A percentile compares a stretch with the other conserved stretches of the same genome.
Evolutionary conservation across 345 rosid species (phyloP).

Genomic region (Streptanthus diversifolius): DNA sequence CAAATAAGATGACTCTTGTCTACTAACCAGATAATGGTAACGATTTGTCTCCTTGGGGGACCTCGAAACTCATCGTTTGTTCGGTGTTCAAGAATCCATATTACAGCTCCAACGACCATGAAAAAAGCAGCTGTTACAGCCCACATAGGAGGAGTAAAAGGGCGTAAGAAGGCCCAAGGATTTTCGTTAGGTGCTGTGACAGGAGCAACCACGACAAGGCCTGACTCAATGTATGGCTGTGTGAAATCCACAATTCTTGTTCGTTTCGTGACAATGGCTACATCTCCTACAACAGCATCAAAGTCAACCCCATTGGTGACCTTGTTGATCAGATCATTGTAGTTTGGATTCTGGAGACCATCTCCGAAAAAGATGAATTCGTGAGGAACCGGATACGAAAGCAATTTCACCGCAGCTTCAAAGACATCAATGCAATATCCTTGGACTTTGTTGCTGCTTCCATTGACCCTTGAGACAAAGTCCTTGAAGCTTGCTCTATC

Average conservation of each 20-base stretch:
- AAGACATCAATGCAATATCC: conserved; percentile 90
- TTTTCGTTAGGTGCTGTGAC: conserved; percentile 52
- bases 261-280: conserved; percentile 73
- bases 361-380: conserved; percentile 74
- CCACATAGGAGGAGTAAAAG: conserved; percentile 87
- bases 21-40: conserved; percentile 73
- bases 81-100: conserved; percentile 93
- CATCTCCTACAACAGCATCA: conserved; percentile 84
- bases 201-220: conserved; percentile 86
- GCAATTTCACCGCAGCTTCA: conserved; percentile 60
- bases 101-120: conserved; percentile 65
- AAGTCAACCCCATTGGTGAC: conserved; percentile 62
- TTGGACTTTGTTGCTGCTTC: conserved; percentile 42
- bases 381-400: conserved; percentile 76
- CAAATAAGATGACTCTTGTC: not conserved
- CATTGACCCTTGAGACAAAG: conserved; percentile 51
- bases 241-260: conserved; percentile 74
- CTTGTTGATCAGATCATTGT: conserved; percentile 54
- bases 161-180: conserved; percentile 77
- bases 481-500: conserved; percentile 60
- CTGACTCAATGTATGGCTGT: conserved; percentile 83
- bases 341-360: conserved; percentile 71
- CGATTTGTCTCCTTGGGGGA: conserved; percentile 66
- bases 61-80: conserved; percentile 84
- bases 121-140: conserved; percentile 64